Evolutionary conservation across 345 rosid species (phyloP).

Genomic region (Rubroshorea leprosula): DNA sequence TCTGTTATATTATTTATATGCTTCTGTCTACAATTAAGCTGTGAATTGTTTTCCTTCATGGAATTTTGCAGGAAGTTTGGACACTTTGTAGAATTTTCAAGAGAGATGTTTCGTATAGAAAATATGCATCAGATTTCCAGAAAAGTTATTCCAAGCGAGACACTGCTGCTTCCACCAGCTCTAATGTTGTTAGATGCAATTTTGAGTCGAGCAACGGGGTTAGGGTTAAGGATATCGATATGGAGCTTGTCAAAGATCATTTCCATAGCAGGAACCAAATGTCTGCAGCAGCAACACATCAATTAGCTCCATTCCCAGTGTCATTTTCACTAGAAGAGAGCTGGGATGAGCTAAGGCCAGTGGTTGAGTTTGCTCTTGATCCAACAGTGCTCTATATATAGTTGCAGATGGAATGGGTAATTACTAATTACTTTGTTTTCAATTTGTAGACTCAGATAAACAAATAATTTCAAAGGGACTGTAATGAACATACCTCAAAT

Average conservation of each 20-base stretch:
- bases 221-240: conserved; percentile 3
- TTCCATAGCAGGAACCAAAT: conserved; percentile 8
- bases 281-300: conserved; percentile 9
- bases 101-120: conserved; percentile 24
- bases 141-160: conserved; percentile 3
- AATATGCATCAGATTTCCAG: conserved; percentile 7
- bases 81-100: conserved; percentile 32
- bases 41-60: too few relatives aligned
- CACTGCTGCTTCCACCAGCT: not conserved
- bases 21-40: too few relatives aligned
- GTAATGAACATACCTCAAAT: too few relatives aligned
- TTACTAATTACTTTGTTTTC: too few relatives aligned
- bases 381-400: not conserved
- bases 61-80: conserved; percentile 31
- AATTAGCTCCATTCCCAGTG: not conserved
- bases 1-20: too few relatives aligned
- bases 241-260: conserved; percentile 5
- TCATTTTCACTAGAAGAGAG: conserved; percentile 12
- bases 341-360: conserved; percentile 37
- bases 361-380: conserved; percentile 16
- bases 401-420: not conserved
- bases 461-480: too few relatives aligned
- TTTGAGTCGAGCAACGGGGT: not conserved
- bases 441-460: too few relatives aligned
- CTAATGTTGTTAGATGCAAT: not conserved